Conservation (phyloP, 257 asterid genomes). For the Anisodus acutangulus region DNA sequence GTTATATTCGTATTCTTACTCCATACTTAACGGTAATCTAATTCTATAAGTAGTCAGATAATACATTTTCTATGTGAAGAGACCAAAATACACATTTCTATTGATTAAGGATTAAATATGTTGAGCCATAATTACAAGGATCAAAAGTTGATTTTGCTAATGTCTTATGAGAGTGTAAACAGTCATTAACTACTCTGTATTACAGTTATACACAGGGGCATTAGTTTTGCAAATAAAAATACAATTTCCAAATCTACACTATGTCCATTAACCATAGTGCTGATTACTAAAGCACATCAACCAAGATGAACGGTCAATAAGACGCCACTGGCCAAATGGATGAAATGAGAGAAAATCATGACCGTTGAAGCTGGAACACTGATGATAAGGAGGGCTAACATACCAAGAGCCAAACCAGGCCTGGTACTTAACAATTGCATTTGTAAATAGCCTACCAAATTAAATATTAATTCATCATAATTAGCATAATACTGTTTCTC, state of each 20-base stretch:
- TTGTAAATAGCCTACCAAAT: slow-evolving; percentile 54
- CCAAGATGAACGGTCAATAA: slow-evolving; percentile 19
- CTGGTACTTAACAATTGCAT: slow-evolving; percentile 54
- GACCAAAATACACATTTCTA: no score
- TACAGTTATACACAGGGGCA: not conserved
- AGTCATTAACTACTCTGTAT: not conserved
- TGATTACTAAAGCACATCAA: not conserved
- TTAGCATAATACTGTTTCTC: slow-evolving; percentile 47
- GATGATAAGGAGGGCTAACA: slow-evolving; percentile 40
- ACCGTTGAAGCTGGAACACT: slow-evolving; percentile 51
- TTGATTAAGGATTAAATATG: no score
- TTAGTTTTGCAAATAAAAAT: not conserved
- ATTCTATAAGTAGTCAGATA: no score
- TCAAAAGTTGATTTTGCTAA: no score
- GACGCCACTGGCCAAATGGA: slow-evolving; percentile 25
- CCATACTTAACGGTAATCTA: no score
- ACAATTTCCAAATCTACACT: not conserved
- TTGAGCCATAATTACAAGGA: no score
- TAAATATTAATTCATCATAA: slow-evolving; percentile 51
- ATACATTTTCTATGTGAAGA: no score
- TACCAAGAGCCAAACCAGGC: slow-evolving; percentile 52
- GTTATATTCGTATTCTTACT: no score
- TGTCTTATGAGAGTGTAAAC: no score
- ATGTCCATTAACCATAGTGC: not conserved
- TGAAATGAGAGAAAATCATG: slow-evolving; percentile 39